Base-by-base conservation (phyloP, 2,329 filamentous ascomycete genomes). In the Cordyceps fumosorosea region DNA sequence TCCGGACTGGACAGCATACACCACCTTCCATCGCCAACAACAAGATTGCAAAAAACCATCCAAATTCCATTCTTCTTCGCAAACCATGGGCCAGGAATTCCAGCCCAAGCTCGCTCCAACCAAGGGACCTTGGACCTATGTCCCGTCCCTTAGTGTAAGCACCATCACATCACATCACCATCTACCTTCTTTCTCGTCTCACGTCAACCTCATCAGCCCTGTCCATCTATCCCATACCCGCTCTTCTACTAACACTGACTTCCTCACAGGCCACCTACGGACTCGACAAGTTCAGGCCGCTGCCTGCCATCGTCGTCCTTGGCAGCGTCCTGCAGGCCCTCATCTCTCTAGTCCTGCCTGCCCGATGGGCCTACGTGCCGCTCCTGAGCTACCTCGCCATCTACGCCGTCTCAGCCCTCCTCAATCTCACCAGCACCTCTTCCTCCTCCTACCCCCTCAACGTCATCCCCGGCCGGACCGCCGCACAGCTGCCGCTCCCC, bases 321-420 rank as follows among this genome's bases (percentile, higher is more conserved):
- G 76, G 75, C 12, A 76, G 75, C 18, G 24, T 73, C 6, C 20
- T 69, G 4, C 78, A 80, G 63, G 65, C 71, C 22, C 18, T 65
- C 51, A 62, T 79, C 32, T 73, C 70, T 20, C 62, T 69, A 20
- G 7, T 71, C 14, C 67, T 80, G 1, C 76, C 76, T 3, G 18
- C 65, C 3, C 71, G 70, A 42, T 77, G 71, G 67, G 73, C 73
- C 56, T 55, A 74, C 5, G 65, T 78, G 0, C 77, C 59, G 12
- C 26, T 62, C 53, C n/a, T 45, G 32, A 50, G 51, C 53, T 62
- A 56, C 53, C 51, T 62, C 26, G 51, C 22, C 59, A 45, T 56
- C 52, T 20, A 76, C 6, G 60, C 71, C 5, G 57, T 65, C 20
- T 56, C 65, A 12, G 34, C 78, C 26, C 57, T 73, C 10, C 67